Evolutionary conservation across 352 stramenopile genomes (phyloP), one percentile per base, ranked within the genome.

Genomic region (Globisporangium apiculatum): DNA sequence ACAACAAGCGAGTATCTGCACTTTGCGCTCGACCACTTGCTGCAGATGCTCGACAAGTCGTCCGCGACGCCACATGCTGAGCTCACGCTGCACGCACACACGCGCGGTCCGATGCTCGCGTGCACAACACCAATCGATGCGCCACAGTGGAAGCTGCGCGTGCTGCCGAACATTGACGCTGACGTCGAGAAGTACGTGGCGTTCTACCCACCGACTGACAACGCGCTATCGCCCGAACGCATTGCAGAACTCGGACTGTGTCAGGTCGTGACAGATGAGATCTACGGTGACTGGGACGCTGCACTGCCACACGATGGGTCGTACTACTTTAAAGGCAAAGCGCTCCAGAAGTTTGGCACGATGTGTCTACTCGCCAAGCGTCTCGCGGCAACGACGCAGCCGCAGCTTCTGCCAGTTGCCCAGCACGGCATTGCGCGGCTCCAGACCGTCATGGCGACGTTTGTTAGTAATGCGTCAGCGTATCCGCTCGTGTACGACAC

Each of bases 281-380:
- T 91, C 54, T 42, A 90, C 24, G 72, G 67, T n/a, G 66, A 87
- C 38, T 94, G 83, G 83, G 61, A 67, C 14, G 50, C 57, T 46
- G 53, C 69, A 7, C 55, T 91, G 45, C 78, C 77, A 7, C 64
- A 68, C 31, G 73, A 88, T 64, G 81, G 74, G 31, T 89, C 79
- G 60, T 93, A 93, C 64, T 93, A 93, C 69, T 93, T 93, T 60
- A 91, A 89, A 57, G 81, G 83, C 48, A 93, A 93, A 45, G 57
- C 73, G 10, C 56, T 90, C 18, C 83, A 93, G 53, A 91, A 91
- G 66, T 89, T 83, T 51, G 81, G 75, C 3, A 84, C 73, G 0
- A 87, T 93, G 76, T 87, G 79, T 61, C 58, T 93, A n/a, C 61
- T 93, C 9, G 79, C 83, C 1, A 68, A 74, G 46, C 65, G 84